These are phyloP conservation scores for Botryotinia convoluta DNA, from an alignment of 2,329 filamentous ascomycete species.

Conservation along the genomic window DNA sequence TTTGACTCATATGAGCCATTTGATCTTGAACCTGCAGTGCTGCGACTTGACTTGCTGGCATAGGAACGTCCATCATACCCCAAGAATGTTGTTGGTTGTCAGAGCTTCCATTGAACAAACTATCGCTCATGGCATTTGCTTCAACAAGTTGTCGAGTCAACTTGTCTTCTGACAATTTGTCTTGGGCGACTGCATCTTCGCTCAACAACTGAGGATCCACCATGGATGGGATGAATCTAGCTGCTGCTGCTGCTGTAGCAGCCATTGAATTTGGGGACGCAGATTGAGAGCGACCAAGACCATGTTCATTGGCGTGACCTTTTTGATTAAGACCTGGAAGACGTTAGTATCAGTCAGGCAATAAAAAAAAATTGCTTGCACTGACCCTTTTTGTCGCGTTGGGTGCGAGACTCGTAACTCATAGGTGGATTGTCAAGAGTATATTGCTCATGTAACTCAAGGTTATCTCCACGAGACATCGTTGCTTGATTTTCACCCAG, in stretches of 20 bases:
- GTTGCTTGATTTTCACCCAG: slow-evolving; percentile 25
- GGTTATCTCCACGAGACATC: slow-evolving; percentile 35
- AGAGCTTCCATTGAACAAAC: slow-evolving; percentile 24
- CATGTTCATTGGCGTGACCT: not conserved
- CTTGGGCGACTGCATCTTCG: slow-evolving; percentile 29
- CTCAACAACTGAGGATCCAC: slow-evolving; percentile 38
- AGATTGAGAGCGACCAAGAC: slow-evolving; percentile 26
- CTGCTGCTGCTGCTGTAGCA: slow-evolving; percentile 34
- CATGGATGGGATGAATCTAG: slow-evolving; percentile 37
- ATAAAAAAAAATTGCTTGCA: slow-evolving; percentile 14
- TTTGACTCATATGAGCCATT: slow-evolving; percentile 22
- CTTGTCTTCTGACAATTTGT: slow-evolving; percentile 26
- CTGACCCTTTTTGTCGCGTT: slow-evolving; percentile 43
- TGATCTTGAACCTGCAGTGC: slow-evolving; percentile 13
- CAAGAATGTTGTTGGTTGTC: slow-evolving; percentile 30
- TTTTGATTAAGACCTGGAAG: slow-evolving; percentile 11
- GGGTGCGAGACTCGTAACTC: slow-evolving; percentile 46
- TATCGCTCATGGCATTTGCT: slow-evolving; percentile 29
- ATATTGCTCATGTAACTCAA: slow-evolving; percentile 59
- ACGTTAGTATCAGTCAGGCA: not conserved
- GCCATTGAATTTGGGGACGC: slow-evolving; percentile 34
- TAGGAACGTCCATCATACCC: slow-evolving; percentile 32
- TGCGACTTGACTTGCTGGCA: slow-evolving; percentile 11
- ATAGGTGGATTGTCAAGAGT: slow-evolving; percentile 55
- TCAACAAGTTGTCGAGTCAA: slow-evolving; percentile 31